phyloP scores from a whole-genome alignment of 179 eudicot species.

The Monotropa hypopitys region DNA sequence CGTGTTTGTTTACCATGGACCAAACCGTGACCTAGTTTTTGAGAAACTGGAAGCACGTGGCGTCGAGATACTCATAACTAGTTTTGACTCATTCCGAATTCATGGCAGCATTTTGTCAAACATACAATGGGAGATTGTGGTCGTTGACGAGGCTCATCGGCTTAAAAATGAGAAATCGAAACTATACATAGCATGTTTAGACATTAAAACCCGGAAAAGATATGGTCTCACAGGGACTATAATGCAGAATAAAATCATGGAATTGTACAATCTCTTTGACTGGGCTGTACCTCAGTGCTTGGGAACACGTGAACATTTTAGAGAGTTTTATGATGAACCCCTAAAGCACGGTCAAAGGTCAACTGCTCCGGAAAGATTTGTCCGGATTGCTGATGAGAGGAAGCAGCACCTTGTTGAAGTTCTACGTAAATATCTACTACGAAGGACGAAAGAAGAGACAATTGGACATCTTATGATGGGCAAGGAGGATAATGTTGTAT shows the following conservation, averaged over 20 bases:
- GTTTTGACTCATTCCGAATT: slow-evolving; percentile 86
- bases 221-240: slow-evolving; percentile 95
- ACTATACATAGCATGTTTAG: slow-evolving; percentile 58
- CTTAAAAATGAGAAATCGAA: slow-evolving; percentile 91
- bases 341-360: slow-evolving; percentile 93
- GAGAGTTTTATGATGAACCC: slow-evolving; percentile 88
- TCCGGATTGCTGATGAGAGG: slow-evolving; percentile 68
- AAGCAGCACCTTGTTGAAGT: slow-evolving; percentile 69
- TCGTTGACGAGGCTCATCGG: slow-evolving; percentile 91
- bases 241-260: slow-evolving; percentile 96
- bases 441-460: slow-evolving; percentile 96
- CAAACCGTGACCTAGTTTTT: slow-evolving; percentile 76
- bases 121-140: slow-evolving; percentile 70
- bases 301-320: slow-evolving; percentile 91
- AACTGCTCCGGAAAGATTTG: slow-evolving; percentile 70
- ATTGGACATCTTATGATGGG: slow-evolving; percentile 97
- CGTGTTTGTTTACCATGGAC: slow-evolving; percentile 81
- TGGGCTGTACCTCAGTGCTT: slow-evolving; percentile 82
- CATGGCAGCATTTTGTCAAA: slow-evolving; percentile 49
- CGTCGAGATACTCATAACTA: slow-evolving; percentile 75
- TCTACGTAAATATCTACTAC: slow-evolving; percentile 57
- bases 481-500: slow-evolving; percentile 95
- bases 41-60: slow-evolving; percentile 50
- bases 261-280: slow-evolving; percentile 84
- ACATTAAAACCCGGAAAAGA: slow-evolving; percentile 57